Evolutionary conservation across 2,329 filamentous ascomycete species (phyloP).

Genomic region (Aspergillus japonicus): DNA sequence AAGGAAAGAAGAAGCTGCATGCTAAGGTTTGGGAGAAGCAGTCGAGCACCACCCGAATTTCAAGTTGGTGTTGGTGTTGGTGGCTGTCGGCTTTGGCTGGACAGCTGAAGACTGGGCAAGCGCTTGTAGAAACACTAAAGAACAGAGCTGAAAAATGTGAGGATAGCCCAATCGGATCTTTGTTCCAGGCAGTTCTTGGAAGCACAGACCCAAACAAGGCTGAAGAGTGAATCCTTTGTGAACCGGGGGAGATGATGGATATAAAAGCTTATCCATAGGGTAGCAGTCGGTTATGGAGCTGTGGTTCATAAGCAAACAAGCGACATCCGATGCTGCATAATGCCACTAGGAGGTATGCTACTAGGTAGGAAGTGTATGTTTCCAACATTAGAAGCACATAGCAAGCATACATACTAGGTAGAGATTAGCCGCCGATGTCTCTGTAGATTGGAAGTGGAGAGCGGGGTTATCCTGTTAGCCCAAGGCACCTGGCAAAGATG

Average conservation of each 20-base stretch:
- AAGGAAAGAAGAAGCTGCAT: neutral
- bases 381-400: constrained; percentile 13
- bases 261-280: constrained; percentile 9
- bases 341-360: neutral
- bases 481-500: too few species aligned
- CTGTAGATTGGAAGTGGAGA: neutral
- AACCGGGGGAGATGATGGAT: neutral
- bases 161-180: neutral
- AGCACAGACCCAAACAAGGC: neutral
- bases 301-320: neutral
- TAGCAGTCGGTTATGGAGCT: neutral
- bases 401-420: neutral
- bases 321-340: neutral
- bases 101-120: neutral
- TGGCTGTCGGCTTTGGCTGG: neutral
- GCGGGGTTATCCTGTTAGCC: neutral
- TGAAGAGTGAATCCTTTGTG: neutral
- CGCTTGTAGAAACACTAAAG: neutral
- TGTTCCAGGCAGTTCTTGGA: neutral
- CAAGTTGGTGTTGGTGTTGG: neutral
- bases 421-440: constrained; percentile 2
- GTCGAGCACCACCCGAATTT: neutral
- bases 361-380: neutral
- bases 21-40: neutral
- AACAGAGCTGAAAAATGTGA: neutral